A percentile compares a stretch with the other conserved stretches of the same genome.
phyloP scores from a whole-genome alignment of 2,329 filamentous ascomycete species.

The Furcasterigmium sp. region DNA sequence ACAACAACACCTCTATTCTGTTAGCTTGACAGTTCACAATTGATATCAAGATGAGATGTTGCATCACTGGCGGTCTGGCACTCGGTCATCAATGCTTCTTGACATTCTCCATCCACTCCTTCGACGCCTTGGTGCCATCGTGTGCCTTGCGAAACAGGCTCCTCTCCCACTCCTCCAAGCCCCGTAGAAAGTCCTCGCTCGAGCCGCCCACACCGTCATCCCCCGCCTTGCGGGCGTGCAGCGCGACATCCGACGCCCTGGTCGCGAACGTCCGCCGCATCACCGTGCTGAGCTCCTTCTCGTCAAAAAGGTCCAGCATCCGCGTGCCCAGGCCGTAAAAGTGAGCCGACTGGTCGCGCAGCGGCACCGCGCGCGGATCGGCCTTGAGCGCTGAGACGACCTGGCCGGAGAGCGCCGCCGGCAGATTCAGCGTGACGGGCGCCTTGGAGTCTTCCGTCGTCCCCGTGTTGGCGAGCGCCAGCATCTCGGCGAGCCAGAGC shows the following conservation, averaged over 20 bases:
- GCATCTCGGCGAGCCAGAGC: slow-evolving; percentile 92
- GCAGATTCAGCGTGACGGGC: slow-evolving; percentile 76
- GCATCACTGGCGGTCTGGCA: no score
- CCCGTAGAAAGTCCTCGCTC: slow-evolving; percentile 78
- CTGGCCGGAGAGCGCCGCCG: slow-evolving; percentile 67
- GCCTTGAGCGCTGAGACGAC: slow-evolving; percentile 89
- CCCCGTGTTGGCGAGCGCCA: slow-evolving; percentile 60
- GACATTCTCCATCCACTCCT: slow-evolving; percentile 63
- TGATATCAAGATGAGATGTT: no score
- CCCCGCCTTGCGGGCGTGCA: slow-evolving; percentile 83
- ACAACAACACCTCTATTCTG: no score
- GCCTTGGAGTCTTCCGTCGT: slow-evolving; percentile 39
- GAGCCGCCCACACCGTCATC: slow-evolving; percentile 56
- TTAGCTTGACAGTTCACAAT: no score
- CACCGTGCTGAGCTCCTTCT: slow-evolving; percentile 69
- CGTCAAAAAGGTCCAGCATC: slow-evolving; percentile 87
- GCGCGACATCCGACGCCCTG: slow-evolving; percentile 74
- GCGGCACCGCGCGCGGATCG: slow-evolving; percentile 77
- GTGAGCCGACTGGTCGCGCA: slow-evolving; percentile 77
- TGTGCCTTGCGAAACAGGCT: slow-evolving; percentile 68
- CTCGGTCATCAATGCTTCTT: slow-evolving; percentile 24
- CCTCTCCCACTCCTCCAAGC: slow-evolving; percentile 86
- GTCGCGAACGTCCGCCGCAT: slow-evolving; percentile 74
- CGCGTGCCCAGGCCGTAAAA: slow-evolving; percentile 83
- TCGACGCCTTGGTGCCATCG: slow-evolving; percentile 65